Percentiles rank a stretch among this genome's conserved stretches.
phyloP scores from a whole-genome alignment of 2,329 filamentous ascomycete genomes.

The Hymenoscyphus linearis region DNA sequence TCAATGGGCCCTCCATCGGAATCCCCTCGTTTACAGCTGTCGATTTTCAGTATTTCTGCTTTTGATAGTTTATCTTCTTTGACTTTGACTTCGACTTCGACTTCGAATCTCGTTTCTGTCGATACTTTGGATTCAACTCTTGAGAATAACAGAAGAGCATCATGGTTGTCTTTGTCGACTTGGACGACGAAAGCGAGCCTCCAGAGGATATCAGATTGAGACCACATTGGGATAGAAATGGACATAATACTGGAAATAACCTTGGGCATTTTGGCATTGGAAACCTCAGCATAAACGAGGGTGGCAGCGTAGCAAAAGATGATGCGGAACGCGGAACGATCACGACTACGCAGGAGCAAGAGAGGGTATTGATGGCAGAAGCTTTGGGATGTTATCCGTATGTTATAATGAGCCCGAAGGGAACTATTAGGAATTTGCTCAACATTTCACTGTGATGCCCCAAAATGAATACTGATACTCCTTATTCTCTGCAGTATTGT shows the following conservation, averaged over 20 bases:
- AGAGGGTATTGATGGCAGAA: conserved; percentile 54
- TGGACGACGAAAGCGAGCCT: conserved; percentile 31
- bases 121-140: conserved; percentile 1
- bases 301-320: conserved; percentile 3
- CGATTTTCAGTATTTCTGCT: conserved; percentile 12
- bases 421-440: conserved; percentile 6
- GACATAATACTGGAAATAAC: conserved; percentile 4
- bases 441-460: neutral
- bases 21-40: conserved; percentile 20
- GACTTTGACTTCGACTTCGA: neutral
- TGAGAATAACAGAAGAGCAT: conserved; percentile 3
- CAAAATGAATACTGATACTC: conserved; percentile 5
- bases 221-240: conserved; percentile 13
- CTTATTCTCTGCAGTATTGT: conserved; percentile 55
- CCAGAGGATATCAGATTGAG: conserved; percentile 19
- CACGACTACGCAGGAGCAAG: conserved; percentile 35
- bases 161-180: conserved; percentile 32
- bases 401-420: conserved; percentile 32
- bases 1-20: conserved; percentile 24
- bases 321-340: neutral
- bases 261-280: conserved; percentile 14
- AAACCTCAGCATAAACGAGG: conserved; percentile 7
- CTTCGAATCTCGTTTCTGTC: neutral
- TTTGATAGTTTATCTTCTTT: neutral
- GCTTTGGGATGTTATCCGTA: conserved; percentile 65